Base-by-base conservation (phyloP, 139 green algal genomes). In the Chlamydomonas sp. region DNA sequence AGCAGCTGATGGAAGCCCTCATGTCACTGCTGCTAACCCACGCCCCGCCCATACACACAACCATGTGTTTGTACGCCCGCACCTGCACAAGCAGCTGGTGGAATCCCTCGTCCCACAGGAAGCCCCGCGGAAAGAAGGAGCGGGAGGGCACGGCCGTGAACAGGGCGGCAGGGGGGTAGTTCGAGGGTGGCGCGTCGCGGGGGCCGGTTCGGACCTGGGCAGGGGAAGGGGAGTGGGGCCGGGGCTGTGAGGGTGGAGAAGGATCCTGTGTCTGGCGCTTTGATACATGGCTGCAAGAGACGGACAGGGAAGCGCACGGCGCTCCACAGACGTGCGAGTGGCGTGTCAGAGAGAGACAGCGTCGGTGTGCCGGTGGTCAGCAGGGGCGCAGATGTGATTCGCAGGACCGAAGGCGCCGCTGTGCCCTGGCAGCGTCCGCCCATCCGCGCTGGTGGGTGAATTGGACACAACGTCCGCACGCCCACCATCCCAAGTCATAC, bases 101-200 rank as follows among this genome's bases (percentile, higher is more conserved):
- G 91, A 99, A 99, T 77, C 97, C 97, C 90, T 99, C 97, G 80
- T 99, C 97, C 97, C 97, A 99, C 4, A 99, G 90, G 92, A 99
- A 99, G 63, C 97, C 97, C 0, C 97, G 92, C 0, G 97, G 97
- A 85, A 99, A 99, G 92, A 99, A 98, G 89, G 92, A 95, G 69
- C 97, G 92, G 91, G 93, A 97, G 73, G 97, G 97, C 49, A 96
- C 93, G 0, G 94, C 94, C 5, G 92, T 97, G 89, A 95, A 96
- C 3, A 98, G 91, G 4, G 91, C 62, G 6, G 89, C 89, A 4
- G 89, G 89, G 85, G 75, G 92, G 83, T 87, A 88, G 7, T 73
- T 4, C 64, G 79, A 58, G 4, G 83, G 83, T 63, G 78, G 63
- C 2, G 73, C n/a, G 17, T 20, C 80, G 58, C 68, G 68, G 59